A percentile compares a stretch with the other conserved stretches of the same genome.
Conservation (phyloP, 2,329 filamentous ascomycete species). For the Penicillium corylophilum region DNA sequence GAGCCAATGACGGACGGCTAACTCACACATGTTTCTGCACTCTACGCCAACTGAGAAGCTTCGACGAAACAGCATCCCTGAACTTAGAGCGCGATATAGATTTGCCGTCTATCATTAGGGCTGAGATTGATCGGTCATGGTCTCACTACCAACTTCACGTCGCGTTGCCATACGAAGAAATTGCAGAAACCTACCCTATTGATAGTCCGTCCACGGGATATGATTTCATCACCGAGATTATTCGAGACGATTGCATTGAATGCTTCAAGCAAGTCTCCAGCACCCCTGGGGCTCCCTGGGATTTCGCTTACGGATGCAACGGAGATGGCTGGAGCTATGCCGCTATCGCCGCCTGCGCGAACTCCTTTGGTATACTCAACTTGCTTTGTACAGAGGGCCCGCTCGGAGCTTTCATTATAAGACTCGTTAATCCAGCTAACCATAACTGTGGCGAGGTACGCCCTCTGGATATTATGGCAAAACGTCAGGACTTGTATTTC, state of each 20-base stretch:
- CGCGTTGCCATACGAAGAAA: not conserved
- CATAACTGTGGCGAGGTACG: not conserved
- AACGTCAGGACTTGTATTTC: not conserved
- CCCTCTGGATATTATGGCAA: not conserved
- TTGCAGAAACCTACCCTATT: not conserved
- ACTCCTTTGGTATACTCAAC: constrained; percentile 6
- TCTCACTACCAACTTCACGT: too few relatives aligned
- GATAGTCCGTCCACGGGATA: not conserved
- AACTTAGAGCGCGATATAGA: too few relatives aligned
- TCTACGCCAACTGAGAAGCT: not conserved
- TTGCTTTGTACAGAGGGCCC: not conserved
- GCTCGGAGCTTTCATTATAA: not conserved
- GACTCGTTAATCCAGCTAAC: not conserved
- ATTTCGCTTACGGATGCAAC: constrained; percentile 7
- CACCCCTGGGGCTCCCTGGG: not conserved
- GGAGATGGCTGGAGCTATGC: constrained; percentile 15
- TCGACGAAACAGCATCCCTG: not conserved
- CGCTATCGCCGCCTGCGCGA: constrained; percentile 3
- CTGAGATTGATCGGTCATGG: too few relatives aligned
- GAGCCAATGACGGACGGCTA: not conserved
- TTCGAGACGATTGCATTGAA: constrained; percentile 11
- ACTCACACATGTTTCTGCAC: constrained; percentile 7
- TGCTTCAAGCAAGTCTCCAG: constrained; percentile 13
- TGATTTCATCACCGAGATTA: constrained; percentile 9
- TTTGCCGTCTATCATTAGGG: too few relatives aligned